Evolutionary conservation across 73 alveolate species (phyloP), one percentile per base, ranked within the genome.

Genomic region (Paramecium octaurelia): DNA sequence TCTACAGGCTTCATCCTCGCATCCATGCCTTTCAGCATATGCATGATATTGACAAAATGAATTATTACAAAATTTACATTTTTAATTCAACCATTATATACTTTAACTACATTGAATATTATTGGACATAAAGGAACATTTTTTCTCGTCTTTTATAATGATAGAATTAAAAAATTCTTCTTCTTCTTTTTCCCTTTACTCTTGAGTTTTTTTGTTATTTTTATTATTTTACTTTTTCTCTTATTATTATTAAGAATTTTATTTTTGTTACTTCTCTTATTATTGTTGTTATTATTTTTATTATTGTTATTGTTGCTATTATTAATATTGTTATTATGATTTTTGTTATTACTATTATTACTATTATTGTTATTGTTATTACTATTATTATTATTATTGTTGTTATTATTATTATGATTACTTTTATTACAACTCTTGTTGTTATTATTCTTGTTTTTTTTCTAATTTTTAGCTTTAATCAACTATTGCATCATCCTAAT

Each of bases 11-110:
- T 36, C 85, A 18, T 94, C 95, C 4, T 90, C 97, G 50, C 97
- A 94, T 4, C 97, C 97, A 84, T 94, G 97, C 10, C 85, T 94
- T 86, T 94, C 97, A 23, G 97, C 93, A 23, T 93, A 34, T 18
- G 64, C 85, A 73, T 94, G 97, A 10, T 75, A 20, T n/a, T 48
- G 21, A 69, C 97, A 94, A 71, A 46, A 94, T 42, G 12, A 64
- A 24, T 92, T 42, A 24, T 68, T 21, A 92, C 97, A 94, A 68
- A 29, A 86, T 20, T 29, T 38, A 69, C 97, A 94, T 70, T 40
- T 44, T 34, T 40, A 40, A 40, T 4, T 0, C 48, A 77, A 31
- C 14, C 86, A 77, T 29, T 71, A 50, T 43, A 89, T 5, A n/a
- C 50, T 83, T n/a, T 58, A 27, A 12, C 29, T 40, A 89, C 94